phyloP scores from a whole-genome alignment of 2,329 filamentous ascomycete species.

The Rutstroemia sydowiana region DNA sequence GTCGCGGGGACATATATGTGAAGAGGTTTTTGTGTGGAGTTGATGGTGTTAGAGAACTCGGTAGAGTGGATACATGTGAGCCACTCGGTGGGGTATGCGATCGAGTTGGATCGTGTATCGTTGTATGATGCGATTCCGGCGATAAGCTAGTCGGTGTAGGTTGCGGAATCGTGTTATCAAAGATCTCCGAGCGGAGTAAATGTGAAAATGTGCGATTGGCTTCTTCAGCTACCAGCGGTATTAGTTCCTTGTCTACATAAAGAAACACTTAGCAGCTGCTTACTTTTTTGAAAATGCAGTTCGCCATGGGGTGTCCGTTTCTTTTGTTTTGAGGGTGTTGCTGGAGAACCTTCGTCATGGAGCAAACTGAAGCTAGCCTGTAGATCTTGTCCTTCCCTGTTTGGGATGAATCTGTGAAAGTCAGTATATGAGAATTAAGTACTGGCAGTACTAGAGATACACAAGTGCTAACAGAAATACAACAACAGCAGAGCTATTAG shows the following conservation, averaged over 20 bases:
- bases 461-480: neutral
- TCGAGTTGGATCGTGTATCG: conserved; percentile 58
- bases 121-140: conserved; percentile 50
- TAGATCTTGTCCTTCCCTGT: conserved; percentile 84
- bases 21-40: conserved; percentile 98
- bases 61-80: conserved; percentile 48
- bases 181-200: conserved; percentile 82
- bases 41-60: conserved; percentile 75
- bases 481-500: neutral
- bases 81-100: conserved; percentile 76
- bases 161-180: conserved; percentile 84
- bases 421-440: conserved; percentile 17
- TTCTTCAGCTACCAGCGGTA: conserved; percentile 62
- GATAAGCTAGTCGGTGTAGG: conserved; percentile 57
- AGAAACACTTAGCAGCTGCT: conserved; percentile 27
- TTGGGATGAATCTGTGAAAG: conserved; percentile 79
- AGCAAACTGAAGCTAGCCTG: conserved; percentile 88
- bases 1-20: conserved; percentile 70
- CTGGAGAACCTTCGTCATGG: conserved; percentile 87
- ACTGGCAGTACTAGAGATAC: neutral
- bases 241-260: neutral
- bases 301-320: conserved; percentile 83
- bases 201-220: conserved; percentile 89
- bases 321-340: conserved; percentile 79
- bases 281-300: conserved; percentile 89